A percentile compares a stretch with the other conserved stretches of the same genome.
Evolutionary conservation across 2,329 filamentous ascomycete genomes (phyloP).

Genomic region (Cladosporium austrohemisphaericum): DNA sequence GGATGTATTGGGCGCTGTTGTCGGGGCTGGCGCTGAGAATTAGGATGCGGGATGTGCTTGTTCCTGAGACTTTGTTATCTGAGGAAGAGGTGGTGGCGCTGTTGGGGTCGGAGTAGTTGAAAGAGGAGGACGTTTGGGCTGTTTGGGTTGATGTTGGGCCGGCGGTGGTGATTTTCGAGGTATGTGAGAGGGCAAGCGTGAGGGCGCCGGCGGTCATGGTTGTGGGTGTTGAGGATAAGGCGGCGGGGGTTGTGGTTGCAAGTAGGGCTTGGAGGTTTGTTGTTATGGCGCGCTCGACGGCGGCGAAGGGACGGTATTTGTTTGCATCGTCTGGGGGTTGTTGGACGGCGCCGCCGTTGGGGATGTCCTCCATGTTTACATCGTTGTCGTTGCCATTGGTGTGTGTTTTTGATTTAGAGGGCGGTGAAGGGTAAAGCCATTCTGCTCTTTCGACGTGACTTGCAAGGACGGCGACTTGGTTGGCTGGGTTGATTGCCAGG

Average conservation of each 20-base stretch:
- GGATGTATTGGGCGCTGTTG: slow-evolving; percentile 86
- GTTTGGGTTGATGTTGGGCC: slow-evolving; percentile 45
- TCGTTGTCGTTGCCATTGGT: slow-evolving; percentile 32
- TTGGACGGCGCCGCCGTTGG: slow-evolving; percentile 27
- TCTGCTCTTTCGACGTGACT: slow-evolving; percentile 80
- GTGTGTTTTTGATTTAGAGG: slow-evolving; percentile 21
- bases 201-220: slow-evolving; percentile 89
- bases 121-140: slow-evolving; percentile 44
- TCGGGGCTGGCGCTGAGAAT: slow-evolving; percentile 87
- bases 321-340: slow-evolving; percentile 57
- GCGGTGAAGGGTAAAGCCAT: slow-evolving; percentile 76
- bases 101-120: slow-evolving; percentile 55
- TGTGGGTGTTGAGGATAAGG: slow-evolving; percentile 66
- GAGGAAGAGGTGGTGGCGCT: slow-evolving; percentile 34
- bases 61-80: slow-evolving; percentile 29
- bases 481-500: slow-evolving; percentile 86
- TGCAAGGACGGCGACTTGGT: slow-evolving; percentile 87
- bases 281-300: slow-evolving; percentile 78
- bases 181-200: slow-evolving; percentile 83
- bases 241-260: slow-evolving; percentile 58
- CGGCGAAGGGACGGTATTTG: slow-evolving; percentile 88
- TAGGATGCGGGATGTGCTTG: slow-evolving; percentile 76
- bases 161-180: slow-evolving; percentile 68
- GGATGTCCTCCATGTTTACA: too few species aligned
- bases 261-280: slow-evolving; percentile 71